Conservation (phyloP, 1,139 yeast species). For the Nakaseomyces nivariensis region DNA sequence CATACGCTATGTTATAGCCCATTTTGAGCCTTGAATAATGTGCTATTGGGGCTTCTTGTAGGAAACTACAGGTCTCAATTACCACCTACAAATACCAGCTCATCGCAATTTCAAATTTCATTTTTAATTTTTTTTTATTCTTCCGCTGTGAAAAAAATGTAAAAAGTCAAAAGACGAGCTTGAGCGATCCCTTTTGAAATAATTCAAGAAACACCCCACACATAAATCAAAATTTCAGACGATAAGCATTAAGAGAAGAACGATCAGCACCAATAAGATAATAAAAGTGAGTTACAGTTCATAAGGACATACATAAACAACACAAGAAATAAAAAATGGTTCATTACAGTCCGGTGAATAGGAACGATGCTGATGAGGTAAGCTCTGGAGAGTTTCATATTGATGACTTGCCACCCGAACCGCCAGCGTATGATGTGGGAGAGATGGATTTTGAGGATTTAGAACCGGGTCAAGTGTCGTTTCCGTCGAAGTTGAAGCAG, state of each 20-base stretch:
- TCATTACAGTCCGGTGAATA: neutral
- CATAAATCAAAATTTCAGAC: too few species aligned
- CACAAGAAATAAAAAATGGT: neutral
- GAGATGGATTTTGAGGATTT: neutral
- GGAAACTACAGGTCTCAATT: too few species aligned
- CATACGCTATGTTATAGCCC: constrained; percentile 38
- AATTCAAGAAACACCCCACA: too few species aligned
- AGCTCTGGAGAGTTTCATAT: neutral
- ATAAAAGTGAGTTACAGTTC: too few species aligned
- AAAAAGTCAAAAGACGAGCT: too few species aligned
- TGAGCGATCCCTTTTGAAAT: too few species aligned
- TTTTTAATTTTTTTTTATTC: too few species aligned
- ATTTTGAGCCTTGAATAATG: neutral
- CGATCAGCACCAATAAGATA: neutral
- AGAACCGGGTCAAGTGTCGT: neutral
- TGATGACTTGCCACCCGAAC: constrained; percentile 2
- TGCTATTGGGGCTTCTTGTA: too few species aligned
- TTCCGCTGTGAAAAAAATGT: neutral
- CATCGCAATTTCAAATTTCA: neutral
- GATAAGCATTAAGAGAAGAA: neutral
- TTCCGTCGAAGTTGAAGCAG: neutral
- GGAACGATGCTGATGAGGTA: neutral
- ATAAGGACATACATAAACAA: neutral
- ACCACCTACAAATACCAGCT: too few species aligned
- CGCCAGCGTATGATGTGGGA: constrained; percentile 3